Conservation (phyloP, 768 basidiomycete species). For the Lepiota venenata region DNA sequence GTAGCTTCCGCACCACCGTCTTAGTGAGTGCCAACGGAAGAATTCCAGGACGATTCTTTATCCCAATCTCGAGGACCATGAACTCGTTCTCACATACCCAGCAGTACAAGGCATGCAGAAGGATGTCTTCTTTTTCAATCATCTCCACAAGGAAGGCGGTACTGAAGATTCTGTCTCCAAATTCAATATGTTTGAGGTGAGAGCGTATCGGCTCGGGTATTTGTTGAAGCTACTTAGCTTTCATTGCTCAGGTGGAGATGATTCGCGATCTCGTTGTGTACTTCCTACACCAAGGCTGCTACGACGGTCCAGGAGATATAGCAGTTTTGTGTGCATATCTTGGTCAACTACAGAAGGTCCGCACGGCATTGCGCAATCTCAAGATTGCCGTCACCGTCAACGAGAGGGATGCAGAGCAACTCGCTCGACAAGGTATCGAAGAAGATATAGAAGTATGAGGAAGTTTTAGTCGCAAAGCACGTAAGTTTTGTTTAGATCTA, state of each 20-base stretch:
- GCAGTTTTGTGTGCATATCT: slow-evolving; percentile 46
- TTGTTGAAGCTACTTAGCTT: too few species aligned
- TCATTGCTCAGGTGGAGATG: slow-evolving; percentile 47
- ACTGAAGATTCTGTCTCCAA: slow-evolving; percentile 63
- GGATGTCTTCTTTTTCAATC: slow-evolving; percentile 67
- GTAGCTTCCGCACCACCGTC: slow-evolving; percentile 1
- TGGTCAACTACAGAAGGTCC: slow-evolving; percentile 39
- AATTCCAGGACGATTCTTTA: slow-evolving; percentile 53
- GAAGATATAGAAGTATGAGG: slow-evolving; percentile 29
- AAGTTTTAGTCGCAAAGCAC: slow-evolving; percentile 47
- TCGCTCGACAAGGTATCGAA: slow-evolving; percentile 44
- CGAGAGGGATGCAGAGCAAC: slow-evolving; percentile 61
- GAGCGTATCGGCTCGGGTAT: too few species aligned
- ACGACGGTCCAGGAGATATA: slow-evolving; percentile 44
- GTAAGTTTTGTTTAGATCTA: slow-evolving; percentile 30
- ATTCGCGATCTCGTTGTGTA: slow-evolving; percentile 42
- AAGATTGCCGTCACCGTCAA: slow-evolving; percentile 61
- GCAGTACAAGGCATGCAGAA: slow-evolving; percentile 58
- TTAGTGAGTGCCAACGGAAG: background rate
- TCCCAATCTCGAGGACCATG: slow-evolving; percentile 55
- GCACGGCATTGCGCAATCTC: slow-evolving; percentile 35
- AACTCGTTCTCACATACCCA: slow-evolving; percentile 46
- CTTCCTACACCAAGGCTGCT: slow-evolving; percentile 41
- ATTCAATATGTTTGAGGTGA: slow-evolving; percentile 65
- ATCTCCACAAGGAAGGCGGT: slow-evolving; percentile 57